Conservation (phyloP, 306 rosid genomes). For the Lagenaria siceraria region DNA sequence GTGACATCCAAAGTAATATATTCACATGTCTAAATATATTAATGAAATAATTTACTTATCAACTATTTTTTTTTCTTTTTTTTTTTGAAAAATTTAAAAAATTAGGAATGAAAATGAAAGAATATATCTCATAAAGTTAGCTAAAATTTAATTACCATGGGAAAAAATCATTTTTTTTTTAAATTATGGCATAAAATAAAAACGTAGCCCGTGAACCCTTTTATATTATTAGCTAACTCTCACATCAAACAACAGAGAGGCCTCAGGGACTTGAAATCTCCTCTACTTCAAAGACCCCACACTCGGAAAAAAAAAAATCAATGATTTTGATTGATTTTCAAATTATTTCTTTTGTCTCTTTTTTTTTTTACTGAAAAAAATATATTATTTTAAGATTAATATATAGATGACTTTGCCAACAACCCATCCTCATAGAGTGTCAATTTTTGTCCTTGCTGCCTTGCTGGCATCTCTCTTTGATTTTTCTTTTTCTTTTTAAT, state of each 20-base stretch:
- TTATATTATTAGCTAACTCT: not conserved
- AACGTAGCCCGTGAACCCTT: not conserved
- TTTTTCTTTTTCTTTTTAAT: too few species aligned
- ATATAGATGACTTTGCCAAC: not conserved
- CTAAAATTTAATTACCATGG: too few species aligned
- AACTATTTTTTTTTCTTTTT: too few species aligned
- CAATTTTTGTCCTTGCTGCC: not conserved
- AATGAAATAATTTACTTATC: too few species aligned
- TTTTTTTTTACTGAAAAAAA: not conserved
- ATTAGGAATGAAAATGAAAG: too few species aligned
- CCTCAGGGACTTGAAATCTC: not conserved
- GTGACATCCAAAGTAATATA: too few species aligned
- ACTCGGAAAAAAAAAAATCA: not conserved
- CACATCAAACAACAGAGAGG: conserved; percentile 2
- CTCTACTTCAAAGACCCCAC: not conserved
- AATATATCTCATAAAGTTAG: too few species aligned
- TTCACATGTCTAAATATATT: too few species aligned
- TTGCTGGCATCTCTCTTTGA: too few species aligned
- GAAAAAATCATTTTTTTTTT: too few species aligned
- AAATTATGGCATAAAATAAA: not conserved
- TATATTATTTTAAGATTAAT: not conserved
- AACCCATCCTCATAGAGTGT: not conserved
- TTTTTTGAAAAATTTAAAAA: too few species aligned
- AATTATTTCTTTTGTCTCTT: not conserved
- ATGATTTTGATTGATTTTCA: not conserved